phyloP scores from a whole-genome alignment of 2,329 filamentous ascomycete genomes.

The Thielaviopsis euricoi region DNA sequence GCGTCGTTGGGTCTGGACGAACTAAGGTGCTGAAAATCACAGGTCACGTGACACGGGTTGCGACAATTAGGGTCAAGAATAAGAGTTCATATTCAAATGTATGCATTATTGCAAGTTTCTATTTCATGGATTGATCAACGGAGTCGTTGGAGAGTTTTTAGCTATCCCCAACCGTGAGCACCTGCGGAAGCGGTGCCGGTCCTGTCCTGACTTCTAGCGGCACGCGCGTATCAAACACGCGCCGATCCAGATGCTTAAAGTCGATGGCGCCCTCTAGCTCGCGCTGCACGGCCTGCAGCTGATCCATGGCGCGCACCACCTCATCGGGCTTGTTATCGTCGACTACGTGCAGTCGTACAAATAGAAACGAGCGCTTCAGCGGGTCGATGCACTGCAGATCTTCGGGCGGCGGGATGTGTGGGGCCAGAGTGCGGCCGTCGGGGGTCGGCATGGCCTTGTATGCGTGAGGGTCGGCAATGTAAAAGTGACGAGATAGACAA shows the following conservation, averaged over 20 bases:
- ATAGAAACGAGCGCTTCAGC: slow-evolving; percentile 36
- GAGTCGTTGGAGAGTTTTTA: neutral
- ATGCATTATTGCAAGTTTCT: no score
- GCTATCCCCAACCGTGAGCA: slow-evolving; percentile 13
- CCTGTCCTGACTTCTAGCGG: slow-evolving; percentile 22
- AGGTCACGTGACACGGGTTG: no score
- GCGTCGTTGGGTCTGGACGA: no score
- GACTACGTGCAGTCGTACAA: slow-evolving; percentile 34
- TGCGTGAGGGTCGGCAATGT: slow-evolving; percentile 20
- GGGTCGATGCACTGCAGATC: slow-evolving; percentile 31
- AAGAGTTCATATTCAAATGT: no score
- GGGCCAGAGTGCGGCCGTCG: slow-evolving; percentile 12
- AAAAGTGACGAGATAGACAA: slow-evolving; percentile 31
- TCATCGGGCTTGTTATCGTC: slow-evolving; percentile 43
- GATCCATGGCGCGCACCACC: slow-evolving; percentile 36
- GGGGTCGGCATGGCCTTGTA: slow-evolving; percentile 17
- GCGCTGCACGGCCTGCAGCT: slow-evolving; percentile 27
- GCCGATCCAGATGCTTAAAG: slow-evolving; percentile 34
- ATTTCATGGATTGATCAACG: no score
- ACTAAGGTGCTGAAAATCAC: no score
- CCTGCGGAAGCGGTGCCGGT: slow-evolving; percentile 19
- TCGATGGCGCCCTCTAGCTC: slow-evolving; percentile 36
- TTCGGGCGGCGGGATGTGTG: slow-evolving; percentile 29
- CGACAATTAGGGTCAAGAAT: no score
- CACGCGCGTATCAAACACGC: slow-evolving; percentile 35